Evolutionary conservation across 306 rosid species (phyloP).

Genomic region (Dryas octopetala): DNA sequence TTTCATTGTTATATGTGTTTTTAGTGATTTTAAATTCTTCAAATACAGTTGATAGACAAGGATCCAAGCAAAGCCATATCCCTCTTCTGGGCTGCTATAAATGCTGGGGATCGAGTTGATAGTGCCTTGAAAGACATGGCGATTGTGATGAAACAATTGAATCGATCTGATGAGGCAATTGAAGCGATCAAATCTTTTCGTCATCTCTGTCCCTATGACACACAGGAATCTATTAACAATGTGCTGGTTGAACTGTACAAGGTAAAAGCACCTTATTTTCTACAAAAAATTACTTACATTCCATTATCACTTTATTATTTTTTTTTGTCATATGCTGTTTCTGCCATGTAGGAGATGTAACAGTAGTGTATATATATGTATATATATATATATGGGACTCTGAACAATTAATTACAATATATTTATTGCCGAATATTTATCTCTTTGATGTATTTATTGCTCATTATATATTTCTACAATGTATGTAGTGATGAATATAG

Average conservation of each 20-base stretch:
- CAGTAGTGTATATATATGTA: not conserved
- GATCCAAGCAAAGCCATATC: conserved; percentile 80
- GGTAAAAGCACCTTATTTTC: conserved; percentile 39
- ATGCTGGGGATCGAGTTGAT: conserved; percentile 89
- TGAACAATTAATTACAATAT: not conserved
- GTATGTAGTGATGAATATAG: not conserved
- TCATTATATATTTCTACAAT: not conserved
- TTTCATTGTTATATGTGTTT: conserved; percentile 16
- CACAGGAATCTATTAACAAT: conserved; percentile 93
- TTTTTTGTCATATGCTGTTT: not conserved
- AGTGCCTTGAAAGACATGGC: conserved; percentile 98
- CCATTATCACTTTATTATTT: not conserved
- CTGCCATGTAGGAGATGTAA: not conserved
- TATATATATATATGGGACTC: not conserved
- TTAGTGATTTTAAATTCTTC: not conserved
- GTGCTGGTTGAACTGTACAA: conserved; percentile 80
- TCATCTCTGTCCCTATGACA: conserved; percentile 72
- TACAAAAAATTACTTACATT: not conserved
- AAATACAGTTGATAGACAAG: conserved; percentile 72
- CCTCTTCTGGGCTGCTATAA: conserved; percentile 88
- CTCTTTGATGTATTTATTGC: not conserved
- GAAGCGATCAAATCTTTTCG: conserved; percentile 91
- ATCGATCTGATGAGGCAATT: conserved; percentile 85
- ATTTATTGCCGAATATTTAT: not conserved
- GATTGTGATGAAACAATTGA: conserved; percentile 80